Conservation (phyloP, 1,284 basidiomycete species). For the Megacollybia platyphylla region DNA sequence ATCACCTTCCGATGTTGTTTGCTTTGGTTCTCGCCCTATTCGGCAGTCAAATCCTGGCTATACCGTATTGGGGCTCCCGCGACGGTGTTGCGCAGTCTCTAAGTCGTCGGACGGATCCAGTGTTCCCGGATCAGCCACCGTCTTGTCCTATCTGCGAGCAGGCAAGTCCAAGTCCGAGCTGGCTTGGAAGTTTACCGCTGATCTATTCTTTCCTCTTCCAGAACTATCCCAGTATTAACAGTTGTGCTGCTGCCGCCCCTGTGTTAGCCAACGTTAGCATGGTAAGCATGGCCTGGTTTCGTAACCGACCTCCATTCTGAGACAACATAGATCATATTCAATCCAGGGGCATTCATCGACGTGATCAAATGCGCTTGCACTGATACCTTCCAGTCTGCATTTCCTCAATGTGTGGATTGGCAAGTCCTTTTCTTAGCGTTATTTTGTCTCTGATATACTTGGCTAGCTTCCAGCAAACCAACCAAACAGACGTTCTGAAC, state of each 20-base stretch:
- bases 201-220: slow-evolving; percentile 7
- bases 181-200: neutral
- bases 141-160: slow-evolving; percentile 9
- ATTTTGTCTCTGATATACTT: neutral
- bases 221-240: slow-evolving; percentile 39
- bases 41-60: too few species aligned
- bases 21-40: too few species aligned
- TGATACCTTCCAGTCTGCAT: slow-evolving; percentile 51
- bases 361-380: slow-evolving; percentile 59
- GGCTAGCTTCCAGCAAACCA: slow-evolving; percentile 42
- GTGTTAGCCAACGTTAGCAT: slow-evolving; percentile 44
- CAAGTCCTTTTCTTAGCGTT: slow-evolving; percentile 14
- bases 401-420: slow-evolving; percentile 65
- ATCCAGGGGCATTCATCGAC: slow-evolving; percentile 47
- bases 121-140: slow-evolving; percentile 7
- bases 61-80: too few species aligned
- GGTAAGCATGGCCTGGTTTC: slow-evolving; percentile 19
- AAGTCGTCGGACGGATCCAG: slow-evolving; percentile 5
- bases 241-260: slow-evolving; percentile 43
- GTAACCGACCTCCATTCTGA: neutral
- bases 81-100: neutral
- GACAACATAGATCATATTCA: slow-evolving; percentile 38
- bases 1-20: too few species aligned
- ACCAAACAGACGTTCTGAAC: slow-evolving; percentile 39
- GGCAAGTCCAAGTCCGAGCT: slow-evolving; percentile 2